Evolutionary conservation across 805 yeast genomes (phyloP).

Genomic region (Sugiyamaella marilandica): DNA sequence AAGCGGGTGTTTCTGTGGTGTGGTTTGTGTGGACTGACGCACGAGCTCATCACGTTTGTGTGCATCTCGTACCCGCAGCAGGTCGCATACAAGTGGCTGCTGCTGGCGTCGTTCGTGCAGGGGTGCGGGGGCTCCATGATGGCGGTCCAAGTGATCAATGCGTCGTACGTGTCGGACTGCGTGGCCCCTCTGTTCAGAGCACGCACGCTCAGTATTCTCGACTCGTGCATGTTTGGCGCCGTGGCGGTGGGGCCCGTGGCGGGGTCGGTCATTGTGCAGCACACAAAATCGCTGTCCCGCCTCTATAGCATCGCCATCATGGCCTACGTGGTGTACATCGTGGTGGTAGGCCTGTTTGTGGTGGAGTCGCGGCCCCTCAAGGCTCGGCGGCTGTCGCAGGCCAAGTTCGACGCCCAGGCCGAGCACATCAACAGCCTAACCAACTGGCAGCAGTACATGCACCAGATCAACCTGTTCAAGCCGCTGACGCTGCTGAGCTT

Average conservation of each 20-base stretch:
- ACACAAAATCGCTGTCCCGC: slow-evolving; percentile 9
- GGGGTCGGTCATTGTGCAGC: slow-evolving; percentile 21
- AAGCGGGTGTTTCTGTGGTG: slow-evolving; percentile 39
- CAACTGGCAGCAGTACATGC: slow-evolving; percentile 13
- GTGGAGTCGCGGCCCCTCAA: slow-evolving; percentile 21
- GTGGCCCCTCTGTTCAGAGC: slow-evolving; percentile 55
- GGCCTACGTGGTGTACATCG: slow-evolving; percentile 1
- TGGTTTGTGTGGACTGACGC: slow-evolving; percentile 11
- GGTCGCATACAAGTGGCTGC: slow-evolving; percentile 31
- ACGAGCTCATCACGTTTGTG: slow-evolving; percentile 16
- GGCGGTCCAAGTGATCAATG: slow-evolving; percentile 52
- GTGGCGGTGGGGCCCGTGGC: slow-evolving; percentile 27
- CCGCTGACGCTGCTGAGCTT: slow-evolving; percentile 25
- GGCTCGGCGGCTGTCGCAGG: slow-evolving; percentile 20
- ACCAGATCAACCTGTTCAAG: slow-evolving; percentile 22
- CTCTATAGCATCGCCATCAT: slow-evolving; percentile 14
- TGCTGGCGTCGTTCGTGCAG: slow-evolving; percentile 43
- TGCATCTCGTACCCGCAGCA: slow-evolving; percentile 19
- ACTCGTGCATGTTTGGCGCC: slow-evolving; percentile 27
- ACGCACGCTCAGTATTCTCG: slow-evolving; percentile 27
- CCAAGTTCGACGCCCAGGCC: slow-evolving; percentile 10
- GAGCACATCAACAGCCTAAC: slow-evolving; percentile 1
- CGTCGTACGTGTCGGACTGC: slow-evolving; percentile 72
- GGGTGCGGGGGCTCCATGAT: slow-evolving; percentile 61
- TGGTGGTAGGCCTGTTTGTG: slow-evolving; percentile 10